Evolutionary conservation across 306 rosid genomes (phyloP), one percentile per base, ranked within the genome.

Genomic region (Cucurbita ficifolia): DNA sequence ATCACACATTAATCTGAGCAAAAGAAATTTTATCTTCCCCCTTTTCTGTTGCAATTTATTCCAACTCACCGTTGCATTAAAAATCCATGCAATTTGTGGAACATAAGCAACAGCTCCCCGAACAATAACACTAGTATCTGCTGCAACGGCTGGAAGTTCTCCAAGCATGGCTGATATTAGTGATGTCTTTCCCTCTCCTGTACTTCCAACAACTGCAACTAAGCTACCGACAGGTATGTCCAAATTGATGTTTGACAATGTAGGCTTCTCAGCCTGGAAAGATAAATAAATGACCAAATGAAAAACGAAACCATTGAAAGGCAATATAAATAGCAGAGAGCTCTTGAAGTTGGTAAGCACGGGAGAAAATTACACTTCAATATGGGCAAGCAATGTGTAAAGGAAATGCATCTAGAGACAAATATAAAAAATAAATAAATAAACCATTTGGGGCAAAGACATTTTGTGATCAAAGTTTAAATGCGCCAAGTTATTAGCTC

Each of bases 121-220:
- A 61, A 60, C 75, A 46, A 71, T 75, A 61, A 83, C 87, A 75
- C 16, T 79, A 3, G 85, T 13, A 24, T 83, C 85, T 55, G 78
- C 82, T 55, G 82, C 82, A 59, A 81, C 36, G 18, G 84, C 50
- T n/a, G 87, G 87, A 75, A 86, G 70, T 76, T 86, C 87, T 58
- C 89, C 89, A 43, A 86, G 82, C 87, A 86, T 86, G 57, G 89
- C 85, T 56, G 89, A 83, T 72, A 83, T 13, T 49, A 86, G 79
- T 10, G 89, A 86, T 3, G 89, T 83, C 81, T 86, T 83, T 70
- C 89, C 89, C 76, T 86, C 89, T 45, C 89, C 89, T 18, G 89
- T 86, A 65, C 83, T 68, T 36, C 89, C 89, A 79, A 86, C 89
- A 48, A 86, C 53, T 79, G 89, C 89, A 5, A 86, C 87, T 72